Percentiles rank a stretch among this genome's conserved stretches.
Conservation (phyloP, 192 early-diverging fungal species). For the Gamsiella multidivaricata region DNA sequence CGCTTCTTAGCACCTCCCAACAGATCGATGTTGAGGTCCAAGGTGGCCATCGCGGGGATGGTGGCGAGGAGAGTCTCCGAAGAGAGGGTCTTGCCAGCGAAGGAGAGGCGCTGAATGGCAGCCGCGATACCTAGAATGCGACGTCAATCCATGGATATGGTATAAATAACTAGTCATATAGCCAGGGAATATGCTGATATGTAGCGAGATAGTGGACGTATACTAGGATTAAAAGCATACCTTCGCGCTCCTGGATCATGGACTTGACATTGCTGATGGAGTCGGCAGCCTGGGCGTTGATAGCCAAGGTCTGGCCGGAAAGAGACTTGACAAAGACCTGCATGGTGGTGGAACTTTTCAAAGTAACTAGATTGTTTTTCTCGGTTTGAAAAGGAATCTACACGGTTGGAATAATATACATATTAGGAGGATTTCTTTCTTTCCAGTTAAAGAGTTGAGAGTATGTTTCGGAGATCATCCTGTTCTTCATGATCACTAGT, state of each 20-base stretch:
- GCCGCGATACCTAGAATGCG: slow-evolving; percentile 26
- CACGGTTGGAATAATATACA: too few relatives aligned
- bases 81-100: slow-evolving; percentile 58
- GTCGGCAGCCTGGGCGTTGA: slow-evolving; percentile 62
- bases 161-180: too few relatives aligned
- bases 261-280: slow-evolving; percentile 65
- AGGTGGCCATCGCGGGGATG: slow-evolving; percentile 54
- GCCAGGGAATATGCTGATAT: too few relatives aligned
- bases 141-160: too few relatives aligned
- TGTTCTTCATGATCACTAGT: too few relatives aligned
- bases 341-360: slow-evolving; percentile 58
- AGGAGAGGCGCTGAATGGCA: slow-evolving; percentile 61
- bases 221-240: slow-evolving; percentile 37
- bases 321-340: slow-evolving; percentile 75
- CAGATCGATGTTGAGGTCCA: slow-evolving; percentile 62
- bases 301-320: slow-evolving; percentile 68
- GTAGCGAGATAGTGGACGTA: too few relatives aligned
- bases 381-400: slow-evolving; percentile 53
- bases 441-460: too few relatives aligned
- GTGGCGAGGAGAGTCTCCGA: slow-evolving; percentile 32
- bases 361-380: slow-evolving; percentile 70
- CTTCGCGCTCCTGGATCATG: slow-evolving; percentile 66
- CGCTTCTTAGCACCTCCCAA: slow-evolving; percentile 97
- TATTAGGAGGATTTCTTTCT: slow-evolving; percentile 14
- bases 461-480: too few relatives aligned